Percentiles rank a stretch among this genome's conserved stretches.
Evolutionary conservation across 257 asterid species (phyloP).

Genomic region (Ophiorrhiza pumila): DNA sequence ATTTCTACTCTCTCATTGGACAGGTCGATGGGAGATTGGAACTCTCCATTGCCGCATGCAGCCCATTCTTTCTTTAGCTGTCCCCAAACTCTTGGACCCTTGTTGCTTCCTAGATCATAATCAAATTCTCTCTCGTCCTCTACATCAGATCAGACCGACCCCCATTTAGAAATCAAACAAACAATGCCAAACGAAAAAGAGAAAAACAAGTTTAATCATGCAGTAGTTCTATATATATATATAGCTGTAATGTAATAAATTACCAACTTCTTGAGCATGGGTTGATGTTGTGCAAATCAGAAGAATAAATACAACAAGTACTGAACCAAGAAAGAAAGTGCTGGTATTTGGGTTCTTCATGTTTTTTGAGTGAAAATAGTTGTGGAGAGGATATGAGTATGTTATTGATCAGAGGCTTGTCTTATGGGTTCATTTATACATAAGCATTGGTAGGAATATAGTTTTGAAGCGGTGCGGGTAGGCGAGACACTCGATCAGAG

Average conservation of each 20-base stretch:
- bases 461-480: background rate
- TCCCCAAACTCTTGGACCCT: slow-evolving; percentile 74
- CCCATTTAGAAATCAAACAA: background rate
- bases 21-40: slow-evolving; percentile 73
- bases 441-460: no score
- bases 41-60: slow-evolving; percentile 49
- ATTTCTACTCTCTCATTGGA: slow-evolving; percentile 37
- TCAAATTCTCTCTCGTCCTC: slow-evolving; percentile 59
- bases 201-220: no score
- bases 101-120: slow-evolving; percentile 33
- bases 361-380: background rate
- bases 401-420: no score
- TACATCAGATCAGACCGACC: slow-evolving; percentile 9
- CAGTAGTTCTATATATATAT: no score
- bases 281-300: slow-evolving; percentile 28
- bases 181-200: no score
- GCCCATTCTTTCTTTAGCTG: slow-evolving; percentile 55
- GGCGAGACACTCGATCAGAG: background rate
- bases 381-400: no score
- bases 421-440: background rate
- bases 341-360: slow-evolving; percentile 24
- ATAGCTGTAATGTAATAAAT: no score
- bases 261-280: slow-evolving; percentile 52
- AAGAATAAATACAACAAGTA: slow-evolving; percentile 26
- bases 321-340: slow-evolving; percentile 8